Evolutionary conservation across 1,284 basidiomycete species (phyloP), one percentile per base, ranked within the genome.

Genomic region (Anthracocystis walkeri): DNA sequence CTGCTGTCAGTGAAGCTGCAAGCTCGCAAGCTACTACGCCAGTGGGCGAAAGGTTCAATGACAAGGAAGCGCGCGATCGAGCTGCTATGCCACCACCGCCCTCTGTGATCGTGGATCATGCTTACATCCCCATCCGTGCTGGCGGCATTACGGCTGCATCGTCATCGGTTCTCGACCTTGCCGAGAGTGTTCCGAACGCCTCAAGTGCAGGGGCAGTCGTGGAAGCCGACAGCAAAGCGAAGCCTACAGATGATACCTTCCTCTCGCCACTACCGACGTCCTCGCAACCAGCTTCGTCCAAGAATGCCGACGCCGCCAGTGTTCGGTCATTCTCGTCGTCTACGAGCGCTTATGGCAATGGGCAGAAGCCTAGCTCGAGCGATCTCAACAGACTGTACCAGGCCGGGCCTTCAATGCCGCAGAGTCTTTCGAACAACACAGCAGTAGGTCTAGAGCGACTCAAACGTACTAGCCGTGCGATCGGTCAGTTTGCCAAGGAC

Each of bases 401-500:
- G 31, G 68, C 74, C 10, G 51, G 58, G 7, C 58, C 66, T 10
- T 45, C 68, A 20, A 60, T 75, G 35, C 68, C 73, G 10, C 56
- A 59, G n/a, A 66, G 64, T 16, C 46, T 71, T 21, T 71, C 68
- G 14, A 61, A 62, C 41, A 65, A 61, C 40, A 60, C 73, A 1
- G 29, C 68, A 1, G 73, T 75, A 16, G 68, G 73, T 33, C 65
- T 75, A 5, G 73, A 75, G n/a, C 61, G 69, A 11, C 55, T 72
- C 38, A 72, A 66, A 27, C 49, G 52, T 7, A 72, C 69, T 23
- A 61, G 59, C 27, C 59, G 64, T 7, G 69, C 62, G 2, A 53
- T 62, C n/a, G 69, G 60, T 20, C 61, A 68, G 35, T 72, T 69
- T 41, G 69, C 69, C 41, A 68, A 63, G 40, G 65, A 72, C 14